Evolutionary conservation across 2,329 filamentous ascomycete species (phyloP).

Genomic region (Daldinia sp.): DNA sequence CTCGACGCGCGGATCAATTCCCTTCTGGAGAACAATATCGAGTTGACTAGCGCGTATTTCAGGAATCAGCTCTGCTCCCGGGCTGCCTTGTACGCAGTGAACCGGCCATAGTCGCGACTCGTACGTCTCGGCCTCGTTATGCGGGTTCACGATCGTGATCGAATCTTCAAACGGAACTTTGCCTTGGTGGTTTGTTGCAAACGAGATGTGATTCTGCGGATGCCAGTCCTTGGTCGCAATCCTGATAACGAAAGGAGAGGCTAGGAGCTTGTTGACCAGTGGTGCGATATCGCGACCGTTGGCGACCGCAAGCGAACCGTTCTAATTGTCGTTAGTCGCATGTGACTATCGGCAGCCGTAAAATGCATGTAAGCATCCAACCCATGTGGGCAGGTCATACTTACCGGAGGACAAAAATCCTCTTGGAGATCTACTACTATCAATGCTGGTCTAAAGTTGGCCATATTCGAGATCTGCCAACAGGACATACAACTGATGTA

Average conservation of each 20-base stretch:
- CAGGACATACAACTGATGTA: not conserved
- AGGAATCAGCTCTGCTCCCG: conserved; percentile 75
- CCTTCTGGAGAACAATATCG: conserved; percentile 80
- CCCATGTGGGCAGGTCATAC: conserved; percentile 46
- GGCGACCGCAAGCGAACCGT: conserved; percentile 84
- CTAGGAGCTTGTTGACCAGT: conserved; percentile 77
- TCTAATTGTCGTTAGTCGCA: conserved; percentile 56
- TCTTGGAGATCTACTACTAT: conserved; percentile 90
- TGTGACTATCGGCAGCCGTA: not conserved
- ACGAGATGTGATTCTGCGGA: conserved; percentile 83
- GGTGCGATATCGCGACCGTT: conserved; percentile 74
- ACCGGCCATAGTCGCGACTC: conserved; percentile 82
- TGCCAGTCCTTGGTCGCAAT: conserved; percentile 96
- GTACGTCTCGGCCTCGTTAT: conserved; percentile 69
- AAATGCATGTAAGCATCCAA: not conserved
- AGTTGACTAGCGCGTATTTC: conserved; percentile 70
- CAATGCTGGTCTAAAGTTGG: conserved; percentile 58
- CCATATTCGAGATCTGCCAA: conserved; percentile 30
- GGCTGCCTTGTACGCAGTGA: conserved; percentile 82
- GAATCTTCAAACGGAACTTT: conserved; percentile 73
- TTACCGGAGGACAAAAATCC: conserved; percentile 91
- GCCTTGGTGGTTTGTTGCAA: conserved; percentile 78
- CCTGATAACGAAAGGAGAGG: conserved; percentile 73
- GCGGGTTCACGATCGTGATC: conserved; percentile 71
- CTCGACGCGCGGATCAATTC: conserved; percentile 75